A percentile compares a stretch with the other conserved stretches of the same genome.
These are phyloP conservation scores for Rusavskia elegans DNA, from an alignment of 495 filamentous ascomycete genomes.

Conservation along the genomic window DNA sequence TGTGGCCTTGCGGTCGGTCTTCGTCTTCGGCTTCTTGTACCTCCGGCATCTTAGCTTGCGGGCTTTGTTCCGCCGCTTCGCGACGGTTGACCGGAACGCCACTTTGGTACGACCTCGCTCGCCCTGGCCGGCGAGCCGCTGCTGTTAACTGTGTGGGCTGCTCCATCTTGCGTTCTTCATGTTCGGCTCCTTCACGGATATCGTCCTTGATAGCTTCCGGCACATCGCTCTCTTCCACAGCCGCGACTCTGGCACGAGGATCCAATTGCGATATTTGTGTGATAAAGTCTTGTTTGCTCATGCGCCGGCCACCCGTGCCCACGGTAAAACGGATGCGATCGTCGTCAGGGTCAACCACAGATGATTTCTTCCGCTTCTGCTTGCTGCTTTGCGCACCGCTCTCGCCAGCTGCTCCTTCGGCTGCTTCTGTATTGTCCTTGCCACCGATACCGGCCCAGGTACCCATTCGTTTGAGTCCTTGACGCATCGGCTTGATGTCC, in stretches of 20 bases:
- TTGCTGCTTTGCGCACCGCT: constrained; percentile 20
- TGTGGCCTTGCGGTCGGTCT: constrained; percentile 8
- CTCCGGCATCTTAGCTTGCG: constrained; percentile 4
- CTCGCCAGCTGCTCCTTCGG: neutral
- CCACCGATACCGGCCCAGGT: constrained; percentile 44
- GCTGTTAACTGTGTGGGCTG: neutral
- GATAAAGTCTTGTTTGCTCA: constrained; percentile 90
- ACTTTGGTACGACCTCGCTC: neutral
- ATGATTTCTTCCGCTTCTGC: constrained; percentile 18
- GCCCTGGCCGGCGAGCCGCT: neutral
- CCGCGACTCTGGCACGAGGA: constrained; percentile 52
- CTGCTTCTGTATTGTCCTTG: constrained; percentile 16
- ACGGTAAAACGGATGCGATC: constrained; percentile 79
- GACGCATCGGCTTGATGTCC: constrained; percentile 25
- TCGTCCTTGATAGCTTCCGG: constrained; percentile 43
- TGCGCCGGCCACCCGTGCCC: constrained; percentile 51
- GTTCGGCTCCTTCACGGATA: constrained; percentile 27
- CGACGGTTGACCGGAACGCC: neutral
- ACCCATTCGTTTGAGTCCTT: constrained; percentile 40
- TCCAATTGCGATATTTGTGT: constrained; percentile 67
- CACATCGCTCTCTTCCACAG: constrained; percentile 51
- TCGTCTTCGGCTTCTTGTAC: constrained; percentile 12
- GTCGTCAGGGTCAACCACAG: constrained; percentile 47
- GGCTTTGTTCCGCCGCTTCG: constrained; percentile 1
- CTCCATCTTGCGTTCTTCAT: constrained; percentile 8